phyloP scores from a whole-genome alignment of 352 stramenopile species.

The Phytophthora pistaciae region DNA sequence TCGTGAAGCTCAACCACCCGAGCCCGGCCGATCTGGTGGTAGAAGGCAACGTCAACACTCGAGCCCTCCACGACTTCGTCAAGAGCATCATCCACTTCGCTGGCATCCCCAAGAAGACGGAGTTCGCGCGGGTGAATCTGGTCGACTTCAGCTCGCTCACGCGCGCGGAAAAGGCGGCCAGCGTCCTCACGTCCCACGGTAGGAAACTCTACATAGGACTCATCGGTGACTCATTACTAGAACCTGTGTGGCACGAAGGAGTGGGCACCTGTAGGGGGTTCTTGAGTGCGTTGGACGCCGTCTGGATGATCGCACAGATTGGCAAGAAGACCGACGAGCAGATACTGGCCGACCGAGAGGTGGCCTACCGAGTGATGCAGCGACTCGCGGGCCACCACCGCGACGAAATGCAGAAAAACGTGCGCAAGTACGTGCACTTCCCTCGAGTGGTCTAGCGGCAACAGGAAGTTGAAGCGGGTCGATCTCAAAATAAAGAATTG shows the following conservation, averaged over 20 bases:
- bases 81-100: constrained; percentile 67
- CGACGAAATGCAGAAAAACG: constrained; percentile 74
- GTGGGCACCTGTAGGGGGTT: constrained; percentile 83
- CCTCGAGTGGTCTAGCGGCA: constrained; percentile 13
- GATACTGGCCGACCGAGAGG: constrained; percentile 65
- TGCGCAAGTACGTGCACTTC: constrained; percentile 76
- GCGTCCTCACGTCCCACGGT: constrained; percentile 53
- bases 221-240: constrained; percentile 78
- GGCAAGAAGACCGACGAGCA: constrained; percentile 64
- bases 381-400: constrained; percentile 65
- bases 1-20: constrained; percentile 69
- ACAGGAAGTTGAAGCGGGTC: too few species aligned
- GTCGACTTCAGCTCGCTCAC: constrained; percentile 84
- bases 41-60: constrained; percentile 62
- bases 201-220: constrained; percentile 79
- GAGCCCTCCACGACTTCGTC: constrained; percentile 56
- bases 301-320: constrained; percentile 74
- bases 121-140: constrained; percentile 65
- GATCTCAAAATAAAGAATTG: too few species aligned
- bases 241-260: constrained; percentile 85
- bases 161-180: constrained; percentile 67
- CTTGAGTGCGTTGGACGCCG: constrained; percentile 68
- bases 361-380: constrained; percentile 67
- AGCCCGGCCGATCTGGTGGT: constrained; percentile 59
- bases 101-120: constrained; percentile 59